Base-by-base conservation (phyloP, 2,329 filamentous ascomycete species). In the Aureobasidium sp. region DNA sequence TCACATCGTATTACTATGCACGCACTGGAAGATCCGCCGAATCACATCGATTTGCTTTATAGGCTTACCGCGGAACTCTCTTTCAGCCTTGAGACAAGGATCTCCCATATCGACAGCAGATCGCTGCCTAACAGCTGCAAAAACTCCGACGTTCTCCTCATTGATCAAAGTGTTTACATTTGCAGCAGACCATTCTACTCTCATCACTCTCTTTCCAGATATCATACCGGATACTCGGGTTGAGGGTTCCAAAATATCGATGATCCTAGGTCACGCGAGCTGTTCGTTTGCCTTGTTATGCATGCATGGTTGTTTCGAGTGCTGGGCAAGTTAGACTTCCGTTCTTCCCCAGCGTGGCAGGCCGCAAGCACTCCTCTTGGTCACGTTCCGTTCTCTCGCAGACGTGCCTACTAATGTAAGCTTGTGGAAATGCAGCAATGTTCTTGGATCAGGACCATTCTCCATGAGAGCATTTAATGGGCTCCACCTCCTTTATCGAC, bases 211-310 rank as follows among this genome's bases (percentile, higher is more conserved):
- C 14, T 29, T 8, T n/a, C 7, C 19, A 45, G 2, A 29, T 48
- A 12, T 27, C n/a, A 24, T 40, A n/a, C 37, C 50, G 53, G 39
- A 24, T 44, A n/a, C 2, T 22, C 39, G 53, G 53, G 5, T 12
- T 42, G 5, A 35, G 11, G 24, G 9, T 42, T 17, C 24, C 39
- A 56, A 11, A 22, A 3, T 45, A n/a, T 24, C 35, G 17, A 19
- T 15, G 1, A 53, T 40, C 19, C 19, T 24, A 54, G 50, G 39
- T 57, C 53, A 54, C 24, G 50, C 24, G 49, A 15, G 22, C 37
- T 19, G 37, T 42, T 31, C 15, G 22, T 54, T 48, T 47, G 54
- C 54, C 54, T 58, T 22, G 54, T 58, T 58, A 58, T 48, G 54
- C 54, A 47, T 58, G 40, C 54, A 48, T 33, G 42, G 45, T 48